phyloP scores from a whole-genome alignment of 2,329 filamentous ascomycete species.

The Triangularia verruculosa region DNA sequence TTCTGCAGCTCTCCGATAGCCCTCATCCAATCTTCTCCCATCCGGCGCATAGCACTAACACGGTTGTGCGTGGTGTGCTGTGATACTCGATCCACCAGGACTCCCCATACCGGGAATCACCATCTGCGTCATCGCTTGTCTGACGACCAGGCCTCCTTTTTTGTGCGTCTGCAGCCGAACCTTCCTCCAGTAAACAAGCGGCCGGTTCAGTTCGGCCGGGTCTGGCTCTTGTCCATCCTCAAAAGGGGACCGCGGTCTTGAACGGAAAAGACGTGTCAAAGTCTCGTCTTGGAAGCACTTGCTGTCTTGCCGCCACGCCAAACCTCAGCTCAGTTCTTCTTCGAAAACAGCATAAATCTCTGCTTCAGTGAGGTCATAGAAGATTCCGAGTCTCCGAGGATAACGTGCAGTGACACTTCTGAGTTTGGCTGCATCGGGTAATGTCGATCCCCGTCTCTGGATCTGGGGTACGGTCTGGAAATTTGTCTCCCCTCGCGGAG shows the following conservation, averaged over 20 bases:
- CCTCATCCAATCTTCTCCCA: slow-evolving; percentile 33
- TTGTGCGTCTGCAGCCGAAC: slow-evolving; percentile 9
- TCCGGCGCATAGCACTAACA: slow-evolving; percentile 22
- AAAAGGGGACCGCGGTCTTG: slow-evolving; percentile 17
- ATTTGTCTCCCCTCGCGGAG: slow-evolving; percentile 23
- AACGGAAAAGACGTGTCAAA: slow-evolving; percentile 1
- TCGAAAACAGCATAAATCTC: background rate
- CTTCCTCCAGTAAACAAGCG: slow-evolving; percentile 13
- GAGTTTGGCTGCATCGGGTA: slow-evolving; percentile 23
- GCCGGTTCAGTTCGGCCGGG: slow-evolving; percentile 19
- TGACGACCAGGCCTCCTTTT: slow-evolving; percentile 38
- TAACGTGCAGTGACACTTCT: slow-evolving; percentile 8
- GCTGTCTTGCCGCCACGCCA: slow-evolving; percentile 2
- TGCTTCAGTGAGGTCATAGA: background rate
- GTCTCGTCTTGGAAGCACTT: slow-evolving; percentile 9
- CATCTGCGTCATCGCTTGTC: slow-evolving; percentile 45
- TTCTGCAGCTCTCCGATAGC: slow-evolving; percentile 45
- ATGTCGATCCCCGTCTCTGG: slow-evolving; percentile 25
- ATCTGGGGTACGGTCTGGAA: slow-evolving; percentile 24
- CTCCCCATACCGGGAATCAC: slow-evolving; percentile 37
- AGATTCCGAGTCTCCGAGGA: slow-evolving; percentile 11
- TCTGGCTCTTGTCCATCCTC: slow-evolving; percentile 13
- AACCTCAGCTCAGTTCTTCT: background rate
- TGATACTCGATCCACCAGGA: slow-evolving; percentile 46
- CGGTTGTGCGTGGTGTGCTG: slow-evolving; percentile 41